These are phyloP conservation scores for Stellera chamaejasme DNA, from an alignment of 345 rosid genomes.

Conservation along the genomic window DNA sequence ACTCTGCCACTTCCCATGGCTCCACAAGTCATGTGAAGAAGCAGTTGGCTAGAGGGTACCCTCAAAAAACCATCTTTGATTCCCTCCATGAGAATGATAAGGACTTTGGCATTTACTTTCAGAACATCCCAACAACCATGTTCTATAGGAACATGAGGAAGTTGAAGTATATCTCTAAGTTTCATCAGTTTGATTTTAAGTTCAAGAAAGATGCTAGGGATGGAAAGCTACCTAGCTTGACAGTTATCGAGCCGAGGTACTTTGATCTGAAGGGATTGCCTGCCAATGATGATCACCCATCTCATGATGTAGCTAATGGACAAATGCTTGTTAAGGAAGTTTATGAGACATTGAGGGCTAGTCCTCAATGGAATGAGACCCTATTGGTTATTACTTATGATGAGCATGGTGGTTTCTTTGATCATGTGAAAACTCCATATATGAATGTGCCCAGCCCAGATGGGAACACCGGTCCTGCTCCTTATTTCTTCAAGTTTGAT, in stretches of 20 bases:
- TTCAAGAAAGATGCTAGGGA: conserved; percentile 65
- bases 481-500: conserved; percentile 85
- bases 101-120: conserved; percentile 74
- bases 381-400: conserved; percentile 78
- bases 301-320: conserved; percentile 87
- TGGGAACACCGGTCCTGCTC: conserved; percentile 90
- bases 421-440: conserved; percentile 85
- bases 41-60: conserved; percentile 75
- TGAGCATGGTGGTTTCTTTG: conserved; percentile 94
- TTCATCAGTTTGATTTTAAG: conserved; percentile 50
- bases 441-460: conserved; percentile 76
- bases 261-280: conserved; percentile 64
- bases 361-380: conserved; percentile 97
- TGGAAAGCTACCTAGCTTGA: conserved; percentile 68
- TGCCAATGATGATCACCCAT: conserved; percentile 91
- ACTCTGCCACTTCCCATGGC: conserved; percentile 95
- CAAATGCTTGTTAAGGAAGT: conserved; percentile 82
- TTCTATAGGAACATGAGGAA: conserved; percentile 85
- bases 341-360: conserved; percentile 70
- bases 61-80: conserved; percentile 89
- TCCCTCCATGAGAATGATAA: conserved; percentile 61
- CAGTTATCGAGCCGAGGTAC: conserved; percentile 85
- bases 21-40: conserved; percentile 77
- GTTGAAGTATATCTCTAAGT: conserved; percentile 61
- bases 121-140: conserved; percentile 69